Evolutionary conservation across 2,329 filamentous ascomycete genomes (phyloP).

Genomic region (Microcyclospora pomicola): DNA sequence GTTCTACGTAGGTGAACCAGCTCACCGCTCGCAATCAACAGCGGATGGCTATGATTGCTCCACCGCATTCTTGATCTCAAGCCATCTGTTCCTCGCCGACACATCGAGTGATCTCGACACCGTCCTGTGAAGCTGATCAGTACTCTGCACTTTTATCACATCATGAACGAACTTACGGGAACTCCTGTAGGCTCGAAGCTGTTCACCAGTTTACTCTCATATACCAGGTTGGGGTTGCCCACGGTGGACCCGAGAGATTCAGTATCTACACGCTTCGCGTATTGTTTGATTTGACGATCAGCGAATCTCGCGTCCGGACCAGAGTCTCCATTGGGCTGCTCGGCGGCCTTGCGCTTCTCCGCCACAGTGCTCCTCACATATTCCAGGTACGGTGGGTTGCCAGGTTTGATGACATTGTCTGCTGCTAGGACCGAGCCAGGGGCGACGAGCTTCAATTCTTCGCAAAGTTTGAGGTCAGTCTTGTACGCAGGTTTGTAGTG

Average conservation of each 20-base stretch:
- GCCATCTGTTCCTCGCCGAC: slow-evolving; percentile 21
- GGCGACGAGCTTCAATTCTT: slow-evolving; percentile 51
- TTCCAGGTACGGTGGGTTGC: slow-evolving; percentile 55
- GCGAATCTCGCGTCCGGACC: slow-evolving; percentile 28
- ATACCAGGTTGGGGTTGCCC: slow-evolving; percentile 52
- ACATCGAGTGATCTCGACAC: slow-evolving; percentile 52
- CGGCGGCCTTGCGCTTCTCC: slow-evolving; percentile 41
- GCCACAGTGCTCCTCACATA: slow-evolving; percentile 54
- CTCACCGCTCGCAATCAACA: too few species aligned
- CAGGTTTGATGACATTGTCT: slow-evolving; percentile 59
- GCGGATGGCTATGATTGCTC: too few species aligned
- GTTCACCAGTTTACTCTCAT: slow-evolving; percentile 48
- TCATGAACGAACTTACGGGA: slow-evolving; percentile 37
- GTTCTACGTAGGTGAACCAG: too few species aligned
- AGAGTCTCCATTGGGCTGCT: slow-evolving; percentile 17
- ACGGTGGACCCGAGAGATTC: slow-evolving; percentile 28
- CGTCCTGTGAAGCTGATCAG: slow-evolving; percentile 39
- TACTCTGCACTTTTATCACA: neutral
- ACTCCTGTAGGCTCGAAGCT: slow-evolving; percentile 56
- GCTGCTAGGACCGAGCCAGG: slow-evolving; percentile 51
- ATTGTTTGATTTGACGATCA: slow-evolving; percentile 36
- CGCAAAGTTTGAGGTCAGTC: slow-evolving; percentile 61
- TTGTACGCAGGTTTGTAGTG: slow-evolving; percentile 68
- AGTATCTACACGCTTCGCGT: slow-evolving; percentile 32
- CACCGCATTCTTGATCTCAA: neutral